These are phyloP conservation scores for Diplosphaera chodatii DNA, from an alignment of 139 green algal species.

Conservation along the genomic window DNA sequence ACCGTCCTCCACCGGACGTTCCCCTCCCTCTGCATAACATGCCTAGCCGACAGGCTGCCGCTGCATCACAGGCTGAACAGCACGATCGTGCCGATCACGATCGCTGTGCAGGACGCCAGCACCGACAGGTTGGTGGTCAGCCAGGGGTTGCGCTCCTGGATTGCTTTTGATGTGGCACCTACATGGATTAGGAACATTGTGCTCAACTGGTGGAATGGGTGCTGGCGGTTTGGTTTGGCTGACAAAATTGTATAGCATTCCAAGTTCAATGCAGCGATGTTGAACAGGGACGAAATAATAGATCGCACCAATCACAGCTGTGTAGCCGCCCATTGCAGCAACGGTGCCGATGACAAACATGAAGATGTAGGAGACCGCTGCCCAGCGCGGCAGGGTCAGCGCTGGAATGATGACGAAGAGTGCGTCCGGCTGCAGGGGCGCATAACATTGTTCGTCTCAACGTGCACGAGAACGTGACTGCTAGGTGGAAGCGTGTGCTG, in stretches of 20 bases:
- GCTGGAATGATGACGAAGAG: constrained; percentile 95
- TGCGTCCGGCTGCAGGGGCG: constrained; percentile 77
- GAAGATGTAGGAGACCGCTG: constrained; percentile 78
- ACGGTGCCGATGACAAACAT: constrained; percentile 96
- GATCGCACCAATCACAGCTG: constrained; percentile 64
- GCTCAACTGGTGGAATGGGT: too few species aligned
- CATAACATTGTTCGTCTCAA: too few species aligned
- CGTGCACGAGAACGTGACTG: too few species aligned
- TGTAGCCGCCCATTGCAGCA: constrained; percentile 93
- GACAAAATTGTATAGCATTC: too few species aligned
- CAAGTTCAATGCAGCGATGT: neutral
- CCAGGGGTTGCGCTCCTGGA: constrained; percentile 59
- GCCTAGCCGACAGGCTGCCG: too few species aligned
- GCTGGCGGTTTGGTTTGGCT: too few species aligned
- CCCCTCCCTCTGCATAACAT: too few species aligned
- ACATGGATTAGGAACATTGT: neutral
- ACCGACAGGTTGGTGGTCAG: constrained; percentile 62
- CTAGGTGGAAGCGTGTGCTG: too few species aligned
- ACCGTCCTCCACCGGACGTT: too few species aligned
- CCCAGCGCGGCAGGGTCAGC: constrained; percentile 83
- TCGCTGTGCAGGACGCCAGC: constrained; percentile 55
- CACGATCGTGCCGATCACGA: constrained; percentile 62
- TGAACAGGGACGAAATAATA: neutral
- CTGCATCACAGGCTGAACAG: constrained; percentile 14
- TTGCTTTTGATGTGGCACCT: constrained; percentile 60